Percentiles rank a stretch among this genome's conserved stretches.
Conservation (phyloP, 805 yeast species). For the Kluyveromyces aestuarii region DNA sequence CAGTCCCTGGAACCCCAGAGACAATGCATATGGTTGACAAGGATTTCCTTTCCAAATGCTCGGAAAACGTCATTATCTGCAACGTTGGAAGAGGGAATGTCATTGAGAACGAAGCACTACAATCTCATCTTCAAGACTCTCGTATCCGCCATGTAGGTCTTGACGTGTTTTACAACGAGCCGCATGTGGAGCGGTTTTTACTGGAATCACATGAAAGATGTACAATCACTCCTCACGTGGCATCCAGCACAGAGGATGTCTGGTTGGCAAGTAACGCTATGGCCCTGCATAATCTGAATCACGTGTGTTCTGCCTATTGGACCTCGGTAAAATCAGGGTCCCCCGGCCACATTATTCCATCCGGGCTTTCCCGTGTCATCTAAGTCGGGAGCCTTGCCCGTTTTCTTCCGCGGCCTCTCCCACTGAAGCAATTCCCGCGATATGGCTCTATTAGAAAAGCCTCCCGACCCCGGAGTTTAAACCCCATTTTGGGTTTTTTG, state of each 20-base stretch:
- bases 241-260: conserved; percentile 44
- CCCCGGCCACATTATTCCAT: background rate
- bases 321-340: background rate
- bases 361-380: background rate
- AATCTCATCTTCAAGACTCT: conserved; percentile 36
- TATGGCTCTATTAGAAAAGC: too few relatives aligned
- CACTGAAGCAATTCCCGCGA: background rate
- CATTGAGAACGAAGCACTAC: conserved; percentile 43
- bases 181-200: conserved; percentile 28
- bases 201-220: conserved; percentile 4
- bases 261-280: conserved; percentile 9
- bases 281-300: background rate
- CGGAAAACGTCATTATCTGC: conserved; percentile 29
- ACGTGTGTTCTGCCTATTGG: background rate
- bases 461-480: background rate
- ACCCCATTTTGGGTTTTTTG: background rate
- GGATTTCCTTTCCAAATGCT: conserved; percentile 29
- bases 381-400: background rate
- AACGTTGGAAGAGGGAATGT: conserved; percentile 55
- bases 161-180: conserved; percentile 55
- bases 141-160: conserved; percentile 46
- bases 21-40: conserved; percentile 42
- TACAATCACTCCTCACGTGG: conserved; percentile 53
- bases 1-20: conserved; percentile 47
- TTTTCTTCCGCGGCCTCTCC: background rate